Conservation (phyloP, 108 stramenopile genomes). For the Skeletonema marinoi region DNA sequence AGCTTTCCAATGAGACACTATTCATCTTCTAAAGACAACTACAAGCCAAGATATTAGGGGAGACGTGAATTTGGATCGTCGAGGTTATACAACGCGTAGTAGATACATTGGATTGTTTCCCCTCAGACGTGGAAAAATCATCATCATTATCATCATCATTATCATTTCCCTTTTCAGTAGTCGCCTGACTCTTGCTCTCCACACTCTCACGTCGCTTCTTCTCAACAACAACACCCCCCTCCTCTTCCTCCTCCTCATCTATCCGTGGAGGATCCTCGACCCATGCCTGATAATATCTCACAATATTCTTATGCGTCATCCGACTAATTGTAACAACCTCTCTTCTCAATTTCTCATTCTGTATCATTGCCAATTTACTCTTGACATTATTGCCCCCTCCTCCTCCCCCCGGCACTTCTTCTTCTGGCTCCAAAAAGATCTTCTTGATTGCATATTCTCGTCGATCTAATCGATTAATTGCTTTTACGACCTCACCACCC, state of each 20-base stretch:
- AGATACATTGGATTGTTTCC: no score
- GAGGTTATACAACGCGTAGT: no score
- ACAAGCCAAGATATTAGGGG: no score
- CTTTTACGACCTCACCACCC: constrained; percentile 85
- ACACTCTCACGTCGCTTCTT: not conserved
- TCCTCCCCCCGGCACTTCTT: constrained; percentile 33
- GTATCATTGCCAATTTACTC: constrained; percentile 52
- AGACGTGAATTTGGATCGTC: no score
- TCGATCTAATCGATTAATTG: constrained; percentile 79
- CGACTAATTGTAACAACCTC: constrained; percentile 87
- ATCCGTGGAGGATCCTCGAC: constrained; percentile 41
- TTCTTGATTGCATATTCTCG: constrained; percentile 83
- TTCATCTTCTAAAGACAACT: no score
- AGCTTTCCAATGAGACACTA: no score
- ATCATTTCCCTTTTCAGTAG: not conserved
- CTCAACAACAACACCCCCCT: constrained; percentile 3
- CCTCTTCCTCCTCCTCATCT: not conserved
- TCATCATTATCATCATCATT: constrained; percentile 20
- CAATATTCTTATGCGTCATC: constrained; percentile 84
- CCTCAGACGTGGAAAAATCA: constrained; percentile 16
- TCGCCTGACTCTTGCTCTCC: constrained; percentile 10
- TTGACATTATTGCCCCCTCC: not conserved
- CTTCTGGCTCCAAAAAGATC: constrained; percentile 62
- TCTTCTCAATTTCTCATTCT: constrained; percentile 77
- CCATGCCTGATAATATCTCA: constrained; percentile 85